Percentiles rank a stretch among this genome's conserved stretches.
Conservation (phyloP, 2,329 filamentous ascomycete genomes). For the Domatiomyces globalis region DNA sequence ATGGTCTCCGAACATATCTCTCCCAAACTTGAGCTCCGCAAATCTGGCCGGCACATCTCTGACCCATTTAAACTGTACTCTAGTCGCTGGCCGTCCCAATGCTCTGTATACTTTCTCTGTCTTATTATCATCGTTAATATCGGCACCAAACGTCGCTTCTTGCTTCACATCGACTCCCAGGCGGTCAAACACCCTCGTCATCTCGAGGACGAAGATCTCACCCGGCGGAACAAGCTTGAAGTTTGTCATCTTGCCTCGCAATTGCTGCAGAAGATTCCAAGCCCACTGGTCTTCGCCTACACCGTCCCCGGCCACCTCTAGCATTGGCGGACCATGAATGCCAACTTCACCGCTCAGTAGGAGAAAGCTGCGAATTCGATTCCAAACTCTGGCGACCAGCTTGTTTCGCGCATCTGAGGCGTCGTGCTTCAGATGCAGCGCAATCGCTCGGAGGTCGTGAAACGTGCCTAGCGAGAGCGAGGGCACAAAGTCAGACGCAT, state of each 20-base stretch:
- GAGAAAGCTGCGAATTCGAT: slow-evolving; percentile 40
- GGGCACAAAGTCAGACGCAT: slow-evolving; percentile 60
- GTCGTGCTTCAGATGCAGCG: slow-evolving; percentile 59
- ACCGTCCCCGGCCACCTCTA: slow-evolving; percentile 32
- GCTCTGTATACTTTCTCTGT: slow-evolving; percentile 19
- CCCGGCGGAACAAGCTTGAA: slow-evolving; percentile 60
- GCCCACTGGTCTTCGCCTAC: slow-evolving; percentile 56
- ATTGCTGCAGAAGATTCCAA: slow-evolving; percentile 49
- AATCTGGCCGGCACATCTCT: slow-evolving; percentile 57
- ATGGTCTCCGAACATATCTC: slow-evolving; percentile 62
- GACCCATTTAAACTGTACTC: slow-evolving; percentile 57
- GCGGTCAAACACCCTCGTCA: slow-evolving; percentile 50
- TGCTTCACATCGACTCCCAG: slow-evolving; percentile 33
- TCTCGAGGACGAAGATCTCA: slow-evolving; percentile 61
- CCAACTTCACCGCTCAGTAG: slow-evolving; percentile 13
- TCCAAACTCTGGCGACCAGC: slow-evolving; percentile 52
- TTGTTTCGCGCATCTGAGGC: slow-evolving; percentile 52
- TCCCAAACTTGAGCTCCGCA: slow-evolving; percentile 55
- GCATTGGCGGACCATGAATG: slow-evolving; percentile 25
- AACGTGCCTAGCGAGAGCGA: slow-evolving; percentile 58
- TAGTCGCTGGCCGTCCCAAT: slow-evolving; percentile 51
- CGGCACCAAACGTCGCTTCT: slow-evolving; percentile 31
- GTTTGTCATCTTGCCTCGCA: slow-evolving; percentile 54
- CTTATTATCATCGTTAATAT: slow-evolving; percentile 19
- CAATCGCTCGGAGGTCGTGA: slow-evolving; percentile 59